Base-by-base conservation (phyloP, 805 yeast genomes). In the Candida germanica region DNA sequence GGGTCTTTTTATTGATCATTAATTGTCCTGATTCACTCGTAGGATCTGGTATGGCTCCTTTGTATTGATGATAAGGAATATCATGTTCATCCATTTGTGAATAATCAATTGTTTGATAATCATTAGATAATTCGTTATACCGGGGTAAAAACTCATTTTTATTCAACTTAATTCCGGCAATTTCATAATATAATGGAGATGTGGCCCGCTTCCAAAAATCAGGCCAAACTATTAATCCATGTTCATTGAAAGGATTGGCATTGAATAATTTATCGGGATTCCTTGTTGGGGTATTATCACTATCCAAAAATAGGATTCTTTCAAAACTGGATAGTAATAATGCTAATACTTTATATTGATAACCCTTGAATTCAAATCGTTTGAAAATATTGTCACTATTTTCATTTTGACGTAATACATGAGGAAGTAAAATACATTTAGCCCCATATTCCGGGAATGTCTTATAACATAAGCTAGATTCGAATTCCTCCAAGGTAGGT, bases 181-280 rank as follows among this genome's bases (percentile, higher is more conserved):
- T 78, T 20, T 76, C 73, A 57, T 83, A 87, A 49, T 73, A 82
- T 25, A 63, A 61, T 5, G 95, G 95, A 1, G 85, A 75, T 1
- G 89, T 84, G 5, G 89, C 79, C 46, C 95, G 71, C 56, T 81
- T 75, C 95, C 95, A 87, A 56, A 80, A 87, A 58, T 87, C 96
- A 1, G 95, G 94, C 91, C 94, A 87, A 2, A 79, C 66, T 21
- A 82, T 69, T 55, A 82, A 56, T 3, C 85, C 83, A 25, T 61
- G 56, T 10, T 60, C 53, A 19, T 40, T 66, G 58, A 74, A 86
- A 1, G 86, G 79, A 29, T 78, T 77, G 9, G 63, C 58, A 3
- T 61, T 62, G 53, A 87, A 83, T 15, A 85, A 53, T 13, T 57
- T 54, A 46, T 79, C 84, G 2, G 91, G 82, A 9, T 79, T 70